Evolutionary conservation across 345 rosid genomes (phyloP).

Genomic region (Melaleuca alternifolia): DNA sequence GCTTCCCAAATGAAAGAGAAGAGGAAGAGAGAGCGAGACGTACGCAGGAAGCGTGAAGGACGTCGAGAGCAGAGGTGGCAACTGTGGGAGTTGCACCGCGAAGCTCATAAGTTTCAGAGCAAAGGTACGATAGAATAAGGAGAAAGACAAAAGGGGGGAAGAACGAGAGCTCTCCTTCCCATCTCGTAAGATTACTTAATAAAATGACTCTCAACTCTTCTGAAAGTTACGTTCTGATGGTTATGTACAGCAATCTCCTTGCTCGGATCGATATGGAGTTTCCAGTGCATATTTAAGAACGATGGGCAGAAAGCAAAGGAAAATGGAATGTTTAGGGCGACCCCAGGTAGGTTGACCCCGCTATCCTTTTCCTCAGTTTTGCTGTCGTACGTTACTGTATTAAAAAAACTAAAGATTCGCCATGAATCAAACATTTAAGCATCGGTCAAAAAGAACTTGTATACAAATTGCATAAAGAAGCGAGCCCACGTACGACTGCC

Average conservation of each 20-base stretch:
- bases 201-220: background rate
- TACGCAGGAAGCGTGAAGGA: background rate
- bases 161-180: background rate
- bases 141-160: background rate
- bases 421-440: background rate
- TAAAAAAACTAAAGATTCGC: background rate
- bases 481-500: background rate
- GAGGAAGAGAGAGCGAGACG: background rate
- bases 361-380: background rate
- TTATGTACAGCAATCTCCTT: background rate
- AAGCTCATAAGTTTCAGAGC: background rate
- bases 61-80: background rate
- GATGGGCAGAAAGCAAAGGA: background rate
- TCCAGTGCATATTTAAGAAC: background rate
- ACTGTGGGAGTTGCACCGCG: background rate
- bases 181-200: background rate
- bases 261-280: background rate
- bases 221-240: too few species aligned
- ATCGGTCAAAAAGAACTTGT: background rate
- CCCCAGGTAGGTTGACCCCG: background rate
- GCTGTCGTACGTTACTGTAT: background rate
- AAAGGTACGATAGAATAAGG: background rate
- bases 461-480: background rate
- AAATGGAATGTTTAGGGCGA: background rate
- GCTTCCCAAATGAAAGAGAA: background rate